Conservation (phyloP, 1,284 basidiomycete species). For the Sanghuangporus baumii region DNA sequence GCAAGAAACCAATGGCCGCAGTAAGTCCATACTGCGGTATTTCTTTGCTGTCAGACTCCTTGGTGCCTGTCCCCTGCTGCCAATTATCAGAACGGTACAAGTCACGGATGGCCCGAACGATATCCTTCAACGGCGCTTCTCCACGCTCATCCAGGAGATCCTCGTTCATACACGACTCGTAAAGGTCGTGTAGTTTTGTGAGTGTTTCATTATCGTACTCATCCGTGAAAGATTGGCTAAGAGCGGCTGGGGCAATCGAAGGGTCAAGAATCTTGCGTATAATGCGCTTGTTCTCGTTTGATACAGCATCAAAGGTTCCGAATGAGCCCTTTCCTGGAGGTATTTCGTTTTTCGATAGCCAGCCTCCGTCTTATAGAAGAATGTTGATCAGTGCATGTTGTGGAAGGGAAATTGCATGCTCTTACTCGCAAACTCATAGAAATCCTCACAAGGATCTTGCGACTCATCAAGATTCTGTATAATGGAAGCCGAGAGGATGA, state of each 20-base stretch:
- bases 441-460: conserved; percentile 92
- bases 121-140: conserved; percentile 51
- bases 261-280: conserved; percentile 55
- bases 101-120: conserved; percentile 51
- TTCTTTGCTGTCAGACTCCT: conserved; percentile 6
- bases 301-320: conserved; percentile 56
- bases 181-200: conserved; percentile 75
- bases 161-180: conserved; percentile 81
- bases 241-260: conserved; percentile 22
- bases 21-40: conserved; percentile 52
- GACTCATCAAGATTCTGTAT: conserved; percentile 76
- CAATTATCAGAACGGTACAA: conserved; percentile 50
- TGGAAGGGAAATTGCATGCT: conserved; percentile 19
- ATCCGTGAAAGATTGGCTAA: conserved; percentile 25
- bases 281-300: conserved; percentile 59
- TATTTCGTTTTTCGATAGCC: conserved; percentile 75
- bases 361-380: conserved; percentile 61
- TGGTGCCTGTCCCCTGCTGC: conserved; percentile 23
- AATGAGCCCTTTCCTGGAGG: conserved; percentile 78
- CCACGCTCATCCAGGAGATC: conserved; percentile 57
- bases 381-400: background rate
- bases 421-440: conserved; percentile 87
- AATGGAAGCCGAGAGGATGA: conserved; percentile 79
- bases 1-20: conserved; percentile 79
- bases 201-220: conserved; percentile 66